A percentile compares a stretch with the other conserved stretches of the same genome.
Conservation (phyloP, 2,329 filamentous ascomycete genomes). For the Botryotinia narcissicola region DNA sequence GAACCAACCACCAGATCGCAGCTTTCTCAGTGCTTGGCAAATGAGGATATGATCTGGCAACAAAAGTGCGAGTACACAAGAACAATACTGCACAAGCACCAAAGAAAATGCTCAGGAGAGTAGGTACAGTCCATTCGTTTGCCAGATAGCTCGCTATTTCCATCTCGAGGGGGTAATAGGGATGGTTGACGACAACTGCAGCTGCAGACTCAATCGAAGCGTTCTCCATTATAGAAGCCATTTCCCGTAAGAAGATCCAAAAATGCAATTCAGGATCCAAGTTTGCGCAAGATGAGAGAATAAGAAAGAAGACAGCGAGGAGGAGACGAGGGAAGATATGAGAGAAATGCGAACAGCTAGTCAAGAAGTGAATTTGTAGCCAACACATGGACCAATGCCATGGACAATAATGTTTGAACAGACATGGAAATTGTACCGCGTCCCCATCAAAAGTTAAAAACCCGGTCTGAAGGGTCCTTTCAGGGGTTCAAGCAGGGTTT, state of each 20-base stretch:
- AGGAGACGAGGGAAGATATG: background rate
- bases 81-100: constrained; percentile 57
- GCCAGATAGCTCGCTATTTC: constrained; percentile 61
- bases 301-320: background rate
- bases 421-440: constrained; percentile 6
- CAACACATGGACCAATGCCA: constrained; percentile 17
- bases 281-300: background rate
- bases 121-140: constrained; percentile 60
- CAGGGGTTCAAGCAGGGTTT: constrained; percentile 19
- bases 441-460: background rate
- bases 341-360: background rate
- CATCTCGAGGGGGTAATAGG: constrained; percentile 68
- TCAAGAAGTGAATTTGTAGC: constrained; percentile 6
- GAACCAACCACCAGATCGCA: constrained; percentile 71
- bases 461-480: constrained; percentile 11
- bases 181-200: constrained; percentile 47
- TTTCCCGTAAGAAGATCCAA: constrained; percentile 17
- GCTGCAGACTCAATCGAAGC: constrained; percentile 22
- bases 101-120: constrained; percentile 60
- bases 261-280: constrained; percentile 1
- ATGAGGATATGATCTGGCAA: constrained; percentile 52
- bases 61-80: constrained; percentile 51
- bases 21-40: constrained; percentile 54
- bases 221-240: constrained; percentile 29
- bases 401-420: background rate